Conservation (phyloP, 805 yeast species). For the Cyberlindnera maclurae region DNA sequence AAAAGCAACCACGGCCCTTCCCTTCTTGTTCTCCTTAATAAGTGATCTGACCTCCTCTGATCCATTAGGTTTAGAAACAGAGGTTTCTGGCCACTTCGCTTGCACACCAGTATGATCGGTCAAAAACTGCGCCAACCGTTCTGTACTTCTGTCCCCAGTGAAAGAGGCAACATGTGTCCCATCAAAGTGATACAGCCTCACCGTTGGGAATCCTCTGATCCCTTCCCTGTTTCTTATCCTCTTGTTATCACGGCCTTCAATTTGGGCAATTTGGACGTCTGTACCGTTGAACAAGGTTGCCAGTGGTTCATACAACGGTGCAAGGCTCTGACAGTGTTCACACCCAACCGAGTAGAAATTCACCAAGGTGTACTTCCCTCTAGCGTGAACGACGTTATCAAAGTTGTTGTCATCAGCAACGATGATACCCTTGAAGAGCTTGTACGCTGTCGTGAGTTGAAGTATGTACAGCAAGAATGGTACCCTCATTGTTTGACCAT, state of each 20-base stretch:
- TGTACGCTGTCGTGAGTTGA: slow-evolving; percentile 3
- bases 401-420: slow-evolving; percentile 20
- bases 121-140: slow-evolving; percentile 26
- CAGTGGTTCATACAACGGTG: slow-evolving; percentile 39
- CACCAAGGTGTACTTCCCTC: slow-evolving; percentile 19
- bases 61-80: slow-evolving; percentile 9
- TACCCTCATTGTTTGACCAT: neutral
- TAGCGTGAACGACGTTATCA: slow-evolving; percentile 11
- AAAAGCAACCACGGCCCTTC: slow-evolving; percentile 24
- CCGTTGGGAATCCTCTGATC: slow-evolving; percentile 40
- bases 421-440: slow-evolving; percentile 15
- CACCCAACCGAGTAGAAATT: slow-evolving; percentile 39
- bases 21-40: slow-evolving; percentile 3
- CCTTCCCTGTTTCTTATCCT: slow-evolving; percentile 32
- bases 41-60: slow-evolving; percentile 12
- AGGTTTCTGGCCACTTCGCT: slow-evolving; percentile 26
- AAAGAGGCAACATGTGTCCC: slow-evolving; percentile 35
- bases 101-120: slow-evolving; percentile 27
- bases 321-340: slow-evolving; percentile 37
- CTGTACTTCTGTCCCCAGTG: slow-evolving; percentile 25
- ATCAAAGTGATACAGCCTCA: slow-evolving; percentile 37
- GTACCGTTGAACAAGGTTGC: slow-evolving; percentile 35
- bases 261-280: slow-evolving; percentile 28
- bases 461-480: neutral
- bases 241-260: slow-evolving; percentile 28